Conservation (phyloP, 208 protist genomes). For the Wallacemonas sp. region DNA sequence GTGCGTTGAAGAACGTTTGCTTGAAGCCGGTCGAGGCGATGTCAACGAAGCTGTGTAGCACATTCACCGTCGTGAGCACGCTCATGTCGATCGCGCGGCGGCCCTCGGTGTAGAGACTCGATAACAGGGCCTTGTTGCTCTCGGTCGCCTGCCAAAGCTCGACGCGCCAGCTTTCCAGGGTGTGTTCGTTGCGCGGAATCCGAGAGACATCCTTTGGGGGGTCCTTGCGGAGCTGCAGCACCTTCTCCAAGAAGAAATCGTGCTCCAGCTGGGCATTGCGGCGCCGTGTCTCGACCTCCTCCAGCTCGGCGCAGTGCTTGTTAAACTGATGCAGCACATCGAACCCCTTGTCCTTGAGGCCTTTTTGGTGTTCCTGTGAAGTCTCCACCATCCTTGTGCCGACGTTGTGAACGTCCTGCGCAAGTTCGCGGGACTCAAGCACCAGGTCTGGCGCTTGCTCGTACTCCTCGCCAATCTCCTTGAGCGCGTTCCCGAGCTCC, state of each 20-base stretch:
- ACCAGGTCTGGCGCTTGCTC: constrained; percentile 55
- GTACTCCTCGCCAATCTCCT: constrained; percentile 78
- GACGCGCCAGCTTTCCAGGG: constrained; percentile 72
- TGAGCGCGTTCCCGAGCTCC: constrained; percentile 61
- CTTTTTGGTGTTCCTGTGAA: constrained; percentile 57
- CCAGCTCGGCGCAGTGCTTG: constrained; percentile 45
- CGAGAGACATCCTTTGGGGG: constrained; percentile 66
- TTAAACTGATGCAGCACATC: constrained; percentile 55
- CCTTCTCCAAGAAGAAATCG: constrained; percentile 81
- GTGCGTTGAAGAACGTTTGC: constrained; percentile 48
- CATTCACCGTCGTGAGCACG: constrained; percentile 53
- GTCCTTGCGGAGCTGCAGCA: constrained; percentile 47
- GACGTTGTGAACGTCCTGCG: constrained; percentile 47
- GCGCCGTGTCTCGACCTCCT: constrained; percentile 50
- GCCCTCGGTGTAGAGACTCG: constrained; percentile 63
- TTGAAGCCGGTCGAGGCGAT: constrained; percentile 46
- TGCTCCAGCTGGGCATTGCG: constrained; percentile 70
- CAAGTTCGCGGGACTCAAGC: constrained; percentile 49
- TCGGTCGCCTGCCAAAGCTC: constrained; percentile 76
- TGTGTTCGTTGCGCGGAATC: constrained; percentile 77
- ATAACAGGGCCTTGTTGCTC: constrained; percentile 53
- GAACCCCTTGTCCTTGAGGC: constrained; percentile 59
- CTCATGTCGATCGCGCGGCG: constrained; percentile 59
- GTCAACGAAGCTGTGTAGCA: constrained; percentile 58
- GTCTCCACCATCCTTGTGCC: constrained; percentile 55